Base-by-base conservation (phyloP, 768 basidiomycete species). In the Mycena rosella region DNA sequence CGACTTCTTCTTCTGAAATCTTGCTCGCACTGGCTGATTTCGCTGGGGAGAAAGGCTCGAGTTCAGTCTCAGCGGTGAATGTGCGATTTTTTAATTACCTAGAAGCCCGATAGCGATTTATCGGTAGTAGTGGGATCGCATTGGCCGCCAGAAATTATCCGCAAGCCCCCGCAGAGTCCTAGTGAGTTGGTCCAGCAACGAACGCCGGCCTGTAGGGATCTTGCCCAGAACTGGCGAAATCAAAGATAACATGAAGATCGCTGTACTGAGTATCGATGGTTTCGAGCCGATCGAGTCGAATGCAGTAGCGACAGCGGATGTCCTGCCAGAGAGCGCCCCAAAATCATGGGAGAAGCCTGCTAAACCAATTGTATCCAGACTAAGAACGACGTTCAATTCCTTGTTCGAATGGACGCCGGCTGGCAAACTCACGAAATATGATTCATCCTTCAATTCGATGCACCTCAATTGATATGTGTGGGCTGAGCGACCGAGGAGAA, bases 341-440 rank as follows among this genome's bases (percentile, higher is more conserved):
- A 65, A 65, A 13, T 65, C 64, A 42, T 65, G 57, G 9, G 56
- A 52, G 42, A 65, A 65, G 30, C 64, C 64, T 22, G 64, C 64
- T 2, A 65, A 30, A 27, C 64, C 64, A 30, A 65, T 65, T 26
- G 64, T 65, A 26, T 65, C 64, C 0, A 65, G 57, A 44, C 64
- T 65, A 26, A 1, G 7, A 20, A n/a, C 20, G 51, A 44, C 2
- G 26, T 40, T 47, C 20, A 27, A 29, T 42, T n/a, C n/a, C n/a
- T 6, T 20, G 32, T 5, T 30, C 24, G 2, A 9, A 1, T 3
- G 29, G 17, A 18, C 4, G 15, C 22, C 44, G 0, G 15, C 24
- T 40, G 22, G 10, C 2, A 26, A 14, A 65, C 64, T 65, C 38
- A 65, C 64, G 64, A 65, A 15, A 65, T 54, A 32, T 60, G 51